phyloP scores from a whole-genome alignment of 1,139 yeast species.

The Geotrichum reessii region DNA sequence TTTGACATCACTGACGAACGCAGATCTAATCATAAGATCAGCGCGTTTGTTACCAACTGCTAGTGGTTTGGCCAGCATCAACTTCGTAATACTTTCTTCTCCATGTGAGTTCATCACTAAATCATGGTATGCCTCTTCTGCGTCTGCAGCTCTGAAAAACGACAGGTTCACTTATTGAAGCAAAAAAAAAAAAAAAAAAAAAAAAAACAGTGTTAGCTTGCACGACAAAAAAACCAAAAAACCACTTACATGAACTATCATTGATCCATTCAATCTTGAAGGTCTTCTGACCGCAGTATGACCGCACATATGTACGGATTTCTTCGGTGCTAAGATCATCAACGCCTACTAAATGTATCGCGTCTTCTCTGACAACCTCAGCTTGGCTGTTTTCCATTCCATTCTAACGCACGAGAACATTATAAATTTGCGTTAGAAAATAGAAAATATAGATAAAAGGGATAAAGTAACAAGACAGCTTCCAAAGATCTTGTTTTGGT shows the following conservation, averaged over 20 bases:
- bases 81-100: constrained; percentile 12
- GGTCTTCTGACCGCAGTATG: constrained; percentile 41
- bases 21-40: constrained; percentile 42
- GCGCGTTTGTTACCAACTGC: constrained; percentile 42
- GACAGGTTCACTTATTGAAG: constrained; percentile 15
- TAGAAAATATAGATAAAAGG: neutral
- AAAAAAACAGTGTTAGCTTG: neutral
- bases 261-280: constrained; percentile 66
- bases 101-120: neutral
- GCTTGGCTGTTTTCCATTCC: neutral
- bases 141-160: constrained; percentile 15
- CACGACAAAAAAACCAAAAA: too few relatives aligned
- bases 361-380: constrained; percentile 36
- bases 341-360: constrained; percentile 56
- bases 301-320: constrained; percentile 51
- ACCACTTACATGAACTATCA: constrained; percentile 43
- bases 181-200: neutral
- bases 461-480: neutral
- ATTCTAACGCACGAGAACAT: neutral
- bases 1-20: constrained; percentile 53
- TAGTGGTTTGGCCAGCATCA: constrained; percentile 35
- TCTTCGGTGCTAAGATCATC: constrained; percentile 63
- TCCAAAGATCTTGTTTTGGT: neutral
- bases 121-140: constrained; percentile 11
- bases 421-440: neutral